phyloP scores from a whole-genome alignment of 805 yeast species.

The Metschnikowia amazonensis region DNA sequence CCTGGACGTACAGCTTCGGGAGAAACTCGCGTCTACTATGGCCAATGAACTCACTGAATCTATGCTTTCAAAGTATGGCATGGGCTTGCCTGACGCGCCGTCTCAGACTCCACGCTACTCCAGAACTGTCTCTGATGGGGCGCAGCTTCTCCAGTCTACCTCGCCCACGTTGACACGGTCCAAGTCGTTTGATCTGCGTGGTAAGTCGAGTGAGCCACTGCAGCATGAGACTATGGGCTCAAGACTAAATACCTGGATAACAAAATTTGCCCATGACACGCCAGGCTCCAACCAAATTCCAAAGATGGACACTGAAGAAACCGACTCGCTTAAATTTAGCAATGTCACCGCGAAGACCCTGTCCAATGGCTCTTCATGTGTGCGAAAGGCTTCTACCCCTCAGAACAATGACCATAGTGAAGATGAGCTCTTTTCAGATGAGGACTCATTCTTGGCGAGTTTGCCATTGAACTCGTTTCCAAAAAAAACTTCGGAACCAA shows the following conservation, averaged over 20 bases:
- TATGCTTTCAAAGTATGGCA: constrained; percentile 42
- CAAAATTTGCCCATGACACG: constrained; percentile 23
- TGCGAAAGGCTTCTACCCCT: neutral
- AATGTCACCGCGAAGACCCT: neutral
- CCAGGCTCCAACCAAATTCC: neutral
- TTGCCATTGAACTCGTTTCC: constrained; percentile 11
- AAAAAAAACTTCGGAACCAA: neutral
- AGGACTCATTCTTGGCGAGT: constrained; percentile 21
- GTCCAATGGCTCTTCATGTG: neutral
- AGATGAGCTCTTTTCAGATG: constrained; percentile 22
- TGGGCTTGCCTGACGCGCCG: constrained; percentile 28
- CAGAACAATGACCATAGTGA: neutral
- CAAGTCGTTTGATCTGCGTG: constrained; percentile 30
- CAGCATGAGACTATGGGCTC: constrained; percentile 16
- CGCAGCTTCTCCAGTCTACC: constrained; percentile 12
- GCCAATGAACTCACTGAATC: constrained; percentile 34
- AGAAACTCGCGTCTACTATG: constrained; percentile 16
- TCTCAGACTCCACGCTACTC: constrained; percentile 33
- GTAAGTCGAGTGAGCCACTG: neutral
- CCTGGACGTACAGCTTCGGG: constrained; percentile 14
- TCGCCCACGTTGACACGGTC: constrained; percentile 38
- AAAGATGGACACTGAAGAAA: neutral
- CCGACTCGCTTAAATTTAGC: neutral
- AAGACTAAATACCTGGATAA: constrained; percentile 27
- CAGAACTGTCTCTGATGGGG: constrained; percentile 33